Percentiles rank a stretch among this genome's conserved stretches.
Conservation (phyloP, 192 early-diverging fungal species). For the Coemansia sp. region DNA sequence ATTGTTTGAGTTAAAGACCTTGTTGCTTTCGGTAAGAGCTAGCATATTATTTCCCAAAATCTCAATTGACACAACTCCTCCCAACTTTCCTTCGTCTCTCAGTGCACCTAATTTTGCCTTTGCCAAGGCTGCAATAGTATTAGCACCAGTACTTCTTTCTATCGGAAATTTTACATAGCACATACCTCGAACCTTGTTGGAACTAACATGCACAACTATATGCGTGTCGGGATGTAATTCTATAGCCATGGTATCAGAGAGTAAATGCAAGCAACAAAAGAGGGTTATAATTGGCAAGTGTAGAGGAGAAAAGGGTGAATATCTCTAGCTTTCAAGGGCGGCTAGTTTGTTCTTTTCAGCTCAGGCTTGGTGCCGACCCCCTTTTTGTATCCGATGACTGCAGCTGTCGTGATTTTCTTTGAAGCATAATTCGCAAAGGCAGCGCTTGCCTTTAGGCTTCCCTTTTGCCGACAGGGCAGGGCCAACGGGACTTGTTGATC, state of each 20-base stretch:
- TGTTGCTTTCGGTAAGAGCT: not conserved
- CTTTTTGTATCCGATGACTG: not conserved
- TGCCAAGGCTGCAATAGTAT: not conserved
- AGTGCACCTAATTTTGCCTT: not conserved
- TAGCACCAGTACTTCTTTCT: not conserved
- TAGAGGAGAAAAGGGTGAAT: not conserved
- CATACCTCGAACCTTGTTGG: not conserved
- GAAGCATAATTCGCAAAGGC: not conserved
- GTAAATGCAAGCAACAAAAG: not conserved
- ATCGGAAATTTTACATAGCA: not conserved
- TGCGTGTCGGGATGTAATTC: not conserved
- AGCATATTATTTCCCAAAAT: not conserved
- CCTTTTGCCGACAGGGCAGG: not conserved
- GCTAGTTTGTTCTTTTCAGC: not conserved
- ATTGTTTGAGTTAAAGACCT: not conserved
- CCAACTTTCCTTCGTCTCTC: not conserved
- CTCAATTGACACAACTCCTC: not conserved
- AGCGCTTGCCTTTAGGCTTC: not conserved
- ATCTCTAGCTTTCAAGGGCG: not conserved
- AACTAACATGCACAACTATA: not conserved
- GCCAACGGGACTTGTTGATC: not conserved
- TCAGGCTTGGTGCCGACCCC: not conserved
- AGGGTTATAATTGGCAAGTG: not conserved
- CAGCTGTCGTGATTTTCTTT: not conserved
- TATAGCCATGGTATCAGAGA: not conserved